Evolutionary conservation across 768 basidiomycete genomes (phyloP).

Genomic region (Sarcomyxa edulis): DNA sequence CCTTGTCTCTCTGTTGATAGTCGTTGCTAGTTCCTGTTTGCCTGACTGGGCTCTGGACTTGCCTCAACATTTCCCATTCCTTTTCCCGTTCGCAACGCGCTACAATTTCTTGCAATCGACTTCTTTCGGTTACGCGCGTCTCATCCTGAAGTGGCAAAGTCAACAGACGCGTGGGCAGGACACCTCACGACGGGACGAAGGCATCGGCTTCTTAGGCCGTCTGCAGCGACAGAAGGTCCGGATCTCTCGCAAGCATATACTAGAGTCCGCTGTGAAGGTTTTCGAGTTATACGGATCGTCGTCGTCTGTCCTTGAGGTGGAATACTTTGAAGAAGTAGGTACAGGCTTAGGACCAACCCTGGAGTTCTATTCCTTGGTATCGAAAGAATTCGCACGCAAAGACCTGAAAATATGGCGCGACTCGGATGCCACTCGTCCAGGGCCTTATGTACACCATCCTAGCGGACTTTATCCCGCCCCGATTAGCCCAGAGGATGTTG

Average conservation of each 20-base stretch:
- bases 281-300: slow-evolving; percentile 96
- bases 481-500: slow-evolving; percentile 60
- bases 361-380: slow-evolving; percentile 98
- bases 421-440: slow-evolving; percentile 56
- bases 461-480: slow-evolving; percentile 87
- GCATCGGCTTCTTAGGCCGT: slow-evolving; percentile 87
- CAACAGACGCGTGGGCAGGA: slow-evolving; percentile 79
- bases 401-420: slow-evolving; percentile 92
- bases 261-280: slow-evolving; percentile 95
- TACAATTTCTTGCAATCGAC: slow-evolving; percentile 97
- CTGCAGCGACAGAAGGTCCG: slow-evolving; percentile 95
- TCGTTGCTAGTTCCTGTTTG: slow-evolving; percentile 69
- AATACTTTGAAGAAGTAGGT: slow-evolving; percentile 98
- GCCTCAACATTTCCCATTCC: slow-evolving; percentile 95
- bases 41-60: slow-evolving; percentile 98
- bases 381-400: slow-evolving; percentile 87
- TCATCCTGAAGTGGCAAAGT: slow-evolving; percentile 93
- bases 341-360: slow-evolving; percentile 96
- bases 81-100: slow-evolving; percentile 97
- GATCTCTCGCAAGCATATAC: slow-evolving; percentile 89
- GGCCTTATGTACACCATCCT: slow-evolving; percentile 79
- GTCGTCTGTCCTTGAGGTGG: slow-evolving; percentile 91
- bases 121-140: slow-evolving; percentile 93
- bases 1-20: background rate
- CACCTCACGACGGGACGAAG: slow-evolving; percentile 79